These are phyloP conservation scores for Tetrahymena borealis DNA, from an alignment of 73 alveolate genomes.

Conservation along the genomic window DNA sequence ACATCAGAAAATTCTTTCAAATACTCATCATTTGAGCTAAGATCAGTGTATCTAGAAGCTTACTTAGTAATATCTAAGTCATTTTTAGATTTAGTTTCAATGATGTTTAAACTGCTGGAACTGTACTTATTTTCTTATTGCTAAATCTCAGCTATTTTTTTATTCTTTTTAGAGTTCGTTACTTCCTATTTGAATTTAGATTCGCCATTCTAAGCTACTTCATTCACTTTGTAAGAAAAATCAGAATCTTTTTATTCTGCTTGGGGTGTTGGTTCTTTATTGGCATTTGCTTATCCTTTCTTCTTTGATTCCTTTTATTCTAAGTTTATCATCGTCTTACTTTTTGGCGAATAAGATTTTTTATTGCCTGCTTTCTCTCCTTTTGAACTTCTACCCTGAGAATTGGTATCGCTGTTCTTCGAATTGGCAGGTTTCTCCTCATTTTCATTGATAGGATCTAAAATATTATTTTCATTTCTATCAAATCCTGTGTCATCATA, in stretches of 20 bases:
- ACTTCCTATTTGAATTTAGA: neutral
- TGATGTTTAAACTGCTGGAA: neutral
- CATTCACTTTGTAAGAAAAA: neutral
- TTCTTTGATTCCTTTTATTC: neutral
- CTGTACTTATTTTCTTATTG: neutral
- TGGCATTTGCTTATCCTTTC: neutral
- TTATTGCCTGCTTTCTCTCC: neutral
- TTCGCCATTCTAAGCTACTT: neutral
- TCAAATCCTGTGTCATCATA: neutral
- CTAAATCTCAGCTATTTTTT: neutral
- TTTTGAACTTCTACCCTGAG: neutral
- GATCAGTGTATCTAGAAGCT: neutral
- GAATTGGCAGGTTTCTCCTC: neutral
- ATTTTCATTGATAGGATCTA: neutral
- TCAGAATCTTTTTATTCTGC: neutral
- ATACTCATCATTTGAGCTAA: neutral
- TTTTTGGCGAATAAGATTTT: neutral
- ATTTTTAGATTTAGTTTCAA: neutral
- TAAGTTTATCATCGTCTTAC: neutral
- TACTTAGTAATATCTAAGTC: neutral
- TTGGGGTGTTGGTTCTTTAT: neutral
- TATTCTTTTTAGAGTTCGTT: neutral
- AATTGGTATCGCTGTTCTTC: neutral
- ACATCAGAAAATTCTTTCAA: neutral
- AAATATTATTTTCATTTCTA: neutral